Evolutionary conservation across 148 eudicot genomes (phyloP).

Genomic region (Heliosperma pusillum): DNA sequence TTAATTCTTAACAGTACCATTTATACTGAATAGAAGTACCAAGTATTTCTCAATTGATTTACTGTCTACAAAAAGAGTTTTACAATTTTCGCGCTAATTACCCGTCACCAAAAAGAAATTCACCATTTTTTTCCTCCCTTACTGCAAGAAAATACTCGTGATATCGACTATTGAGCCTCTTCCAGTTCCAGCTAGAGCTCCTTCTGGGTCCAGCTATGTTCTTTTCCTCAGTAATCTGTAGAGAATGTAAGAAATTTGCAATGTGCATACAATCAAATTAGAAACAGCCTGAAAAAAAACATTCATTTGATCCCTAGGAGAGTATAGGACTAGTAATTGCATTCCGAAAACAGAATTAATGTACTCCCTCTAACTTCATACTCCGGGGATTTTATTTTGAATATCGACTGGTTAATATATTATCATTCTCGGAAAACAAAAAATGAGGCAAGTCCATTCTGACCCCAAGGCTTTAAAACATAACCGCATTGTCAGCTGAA

Average conservation of each 20-base stretch:
- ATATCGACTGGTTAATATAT: no score
- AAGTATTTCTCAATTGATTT: slow-evolving; percentile 23
- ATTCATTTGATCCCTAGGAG: no score
- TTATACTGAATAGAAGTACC: slow-evolving; percentile 34
- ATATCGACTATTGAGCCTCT: not conserved
- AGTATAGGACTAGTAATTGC: no score
- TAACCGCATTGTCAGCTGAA: no score
- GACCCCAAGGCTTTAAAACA: no score
- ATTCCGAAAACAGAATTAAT: no score
- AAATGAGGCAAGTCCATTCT: no score
- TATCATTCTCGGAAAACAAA: no score
- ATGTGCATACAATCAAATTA: slow-evolving; percentile 4
- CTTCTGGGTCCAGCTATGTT: slow-evolving; percentile 26
- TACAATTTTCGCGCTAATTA: slow-evolving; percentile 16
- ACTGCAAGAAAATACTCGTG: not conserved
- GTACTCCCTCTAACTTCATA: no score
- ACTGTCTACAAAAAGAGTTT: slow-evolving; percentile 24
- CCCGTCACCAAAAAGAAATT: slow-evolving; percentile 18
- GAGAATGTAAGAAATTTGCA: slow-evolving; percentile 20
- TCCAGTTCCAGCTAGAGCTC: not conserved
- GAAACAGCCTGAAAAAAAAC: not conserved
- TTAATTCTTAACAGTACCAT: slow-evolving; percentile 16
- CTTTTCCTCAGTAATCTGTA: slow-evolving; percentile 67
- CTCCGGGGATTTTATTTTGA: no score
- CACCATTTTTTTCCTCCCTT: not conserved